Base-by-base conservation (phyloP, 805 yeast genomes). In the Gaillardinia entomophila region DNA sequence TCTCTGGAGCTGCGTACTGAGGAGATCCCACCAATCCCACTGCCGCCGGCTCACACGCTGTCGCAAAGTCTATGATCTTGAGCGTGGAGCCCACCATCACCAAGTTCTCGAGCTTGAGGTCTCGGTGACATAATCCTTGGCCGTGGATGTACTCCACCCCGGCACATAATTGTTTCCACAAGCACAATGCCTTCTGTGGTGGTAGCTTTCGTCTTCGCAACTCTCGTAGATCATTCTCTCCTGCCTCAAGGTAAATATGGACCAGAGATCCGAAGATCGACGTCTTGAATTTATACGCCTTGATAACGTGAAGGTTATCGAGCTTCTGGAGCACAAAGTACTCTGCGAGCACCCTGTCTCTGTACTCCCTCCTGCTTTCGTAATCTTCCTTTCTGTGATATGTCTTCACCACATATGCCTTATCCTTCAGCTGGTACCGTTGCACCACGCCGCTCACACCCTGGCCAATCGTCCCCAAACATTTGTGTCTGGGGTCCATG, bases 11-110 rank as follows among this genome's bases (percentile, higher is more conserved):
- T 15, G 57, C 56, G 40, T 60, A 69, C 11, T 46, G 41, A 12
- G 54, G 60, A 1, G 77, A 64, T 0, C 80, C 80, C 2, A 68
- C 75, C 11, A 71, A 42, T 2, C 80, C 79, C 18, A 56, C 36
- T 4, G 62, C 54, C 3, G 18, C 12, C 6, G 14, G 14, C 11
- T n/a, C 13, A n/a, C 43, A 7, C 2, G 63, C 57, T 7, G 67
- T 56, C 6, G 53, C 60, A 35, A 62, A 61, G 38, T 74, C 80
- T 20, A 74, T 66, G 13, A 74, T 40, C 43, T 73, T 73, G 26
- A 71, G 41, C 2, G 35, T 29, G 0, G 61, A 61, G 12, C 38
- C 28, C 12, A 31, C 15, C 28, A 72, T 30, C 22, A 72, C 60
- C 29, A 73, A 41, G 38, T 74, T 74, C 17, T 62, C 72, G 16